Evolutionary conservation across 2,329 filamentous ascomycete species (phyloP), one percentile per base, ranked within the genome.

Genomic region (Paracorniculantispora psalliotae): DNA sequence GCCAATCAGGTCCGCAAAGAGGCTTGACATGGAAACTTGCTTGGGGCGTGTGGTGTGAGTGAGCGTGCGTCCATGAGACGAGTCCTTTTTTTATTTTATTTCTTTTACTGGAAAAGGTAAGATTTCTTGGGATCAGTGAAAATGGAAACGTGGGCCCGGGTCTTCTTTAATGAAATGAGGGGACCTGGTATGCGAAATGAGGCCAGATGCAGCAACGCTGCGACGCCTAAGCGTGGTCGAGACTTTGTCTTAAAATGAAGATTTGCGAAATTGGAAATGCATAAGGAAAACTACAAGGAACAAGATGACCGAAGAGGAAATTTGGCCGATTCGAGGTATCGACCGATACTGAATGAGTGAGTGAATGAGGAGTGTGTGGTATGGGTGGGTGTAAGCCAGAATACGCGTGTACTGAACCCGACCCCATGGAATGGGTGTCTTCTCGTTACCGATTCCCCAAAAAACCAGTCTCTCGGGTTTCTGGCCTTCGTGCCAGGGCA

Each of bases 151-250:
- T 30, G 21, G 8, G 4, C 30, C 30, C 30, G 12, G 17, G 8
- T 19, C 37, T 6, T 41, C 7, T 56, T 43, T 57, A 26, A 57
- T 57, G 33, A 57, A 33, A 49, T 41, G 54, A 57, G 46, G 54
- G 23, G 44, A 56, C 9, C 37, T 41, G 49, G n/a, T n/a, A n/a
- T 48, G 54, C 43, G 35, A 21, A 43, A 57, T 57, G 54, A 57
- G 49, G 46, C 54, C 54, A 39, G 21, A 49, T 57, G 12, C 4
- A 49, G 54, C 23, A 41, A 57, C 19, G 35, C 33, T 19, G 21
- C 12, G 53, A 10, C 43, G 7, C 17, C 30, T 17, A 9, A 28
- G 15, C 6, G 25, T 25, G 54, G 33, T 49, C 54, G 54, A 49
- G 44, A 25, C 35, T 28, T 33, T 44, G 25, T 35, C n/a, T 23